phyloP scores from a whole-genome alignment of 2,329 filamentous ascomycete genomes.

The Polychaeton citri region DNA sequence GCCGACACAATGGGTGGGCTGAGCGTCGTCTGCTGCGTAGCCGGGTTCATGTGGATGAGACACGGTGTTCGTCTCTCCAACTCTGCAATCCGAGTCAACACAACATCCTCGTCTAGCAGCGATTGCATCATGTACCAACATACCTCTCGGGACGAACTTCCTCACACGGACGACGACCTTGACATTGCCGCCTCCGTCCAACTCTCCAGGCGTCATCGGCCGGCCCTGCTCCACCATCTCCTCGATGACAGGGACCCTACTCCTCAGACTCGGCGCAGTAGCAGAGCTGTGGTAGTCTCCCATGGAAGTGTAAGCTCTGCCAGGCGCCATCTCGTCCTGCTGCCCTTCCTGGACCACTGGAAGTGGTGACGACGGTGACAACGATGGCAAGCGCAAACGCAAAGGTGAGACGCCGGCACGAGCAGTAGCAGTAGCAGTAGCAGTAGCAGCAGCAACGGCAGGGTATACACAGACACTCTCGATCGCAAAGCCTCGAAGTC shows the following conservation, averaged over 20 bases:
- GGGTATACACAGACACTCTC: too few relatives aligned
- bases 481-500: too few relatives aligned
- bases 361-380: too few relatives aligned
- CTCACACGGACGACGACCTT: constrained; percentile 38
- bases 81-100: constrained; percentile 43
- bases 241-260: constrained; percentile 23
- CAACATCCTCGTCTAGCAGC: not conserved
- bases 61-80: constrained; percentile 68
- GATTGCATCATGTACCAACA: not conserved
- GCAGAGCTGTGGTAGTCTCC: constrained; percentile 20
- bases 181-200: constrained; percentile 34
- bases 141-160: constrained; percentile 35
- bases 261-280: constrained; percentile 32
- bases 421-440: too few relatives aligned
- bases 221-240: constrained; percentile 11
- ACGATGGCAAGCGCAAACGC: too few relatives aligned
- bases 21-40: constrained; percentile 72
- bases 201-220: constrained; percentile 19
- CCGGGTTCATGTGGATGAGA: constrained; percentile 81
- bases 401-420: too few relatives aligned
- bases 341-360: too few relatives aligned
- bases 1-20: constrained; percentile 42
- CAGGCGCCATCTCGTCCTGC: not conserved
- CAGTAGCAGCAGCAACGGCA: too few relatives aligned
- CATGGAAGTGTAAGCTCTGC: not conserved